Conservation (phyloP, 2,329 filamentous ascomycete species). For the Pseudogymnoascus pannorum region DNA sequence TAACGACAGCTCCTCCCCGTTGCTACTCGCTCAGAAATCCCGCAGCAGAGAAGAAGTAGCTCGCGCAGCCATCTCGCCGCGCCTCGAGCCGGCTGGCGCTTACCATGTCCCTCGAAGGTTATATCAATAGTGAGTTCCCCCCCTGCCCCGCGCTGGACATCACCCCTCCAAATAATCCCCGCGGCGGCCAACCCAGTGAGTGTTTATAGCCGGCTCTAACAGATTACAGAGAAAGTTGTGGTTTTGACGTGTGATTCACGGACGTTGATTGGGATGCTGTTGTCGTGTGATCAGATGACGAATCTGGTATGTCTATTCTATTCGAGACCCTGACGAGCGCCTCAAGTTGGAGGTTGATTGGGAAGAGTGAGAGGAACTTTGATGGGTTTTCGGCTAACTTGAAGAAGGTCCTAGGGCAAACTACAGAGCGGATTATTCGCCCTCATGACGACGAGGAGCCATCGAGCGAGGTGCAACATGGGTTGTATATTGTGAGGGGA, state of each 20-base stretch:
- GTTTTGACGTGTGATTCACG: slow-evolving; percentile 90
- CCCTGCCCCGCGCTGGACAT: background rate
- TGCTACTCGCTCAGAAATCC: background rate
- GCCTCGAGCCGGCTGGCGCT: slow-evolving; percentile 18
- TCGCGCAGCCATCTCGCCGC: slow-evolving; percentile 16
- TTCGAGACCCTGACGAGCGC: background rate
- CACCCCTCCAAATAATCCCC: slow-evolving; percentile 11
- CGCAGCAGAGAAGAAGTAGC: slow-evolving; percentile 1
- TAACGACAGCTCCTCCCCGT: background rate
- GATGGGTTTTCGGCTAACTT: background rate
- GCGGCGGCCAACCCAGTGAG: slow-evolving; percentile 11
- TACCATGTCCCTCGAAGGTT: slow-evolving; percentile 44
- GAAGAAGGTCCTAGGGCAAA: slow-evolving; percentile 64
- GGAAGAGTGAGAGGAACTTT: background rate
- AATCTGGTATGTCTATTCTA: slow-evolving; percentile 57
- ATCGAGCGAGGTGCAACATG: slow-evolving; percentile 73
- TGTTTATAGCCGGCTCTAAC: slow-evolving; percentile 31
- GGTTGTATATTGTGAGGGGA: slow-evolving; percentile 84
- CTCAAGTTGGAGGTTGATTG: background rate
- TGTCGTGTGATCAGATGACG: slow-evolving; percentile 83
- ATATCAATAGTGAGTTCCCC: slow-evolving; percentile 44
- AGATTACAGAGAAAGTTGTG: slow-evolving; percentile 70
- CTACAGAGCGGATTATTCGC: slow-evolving; percentile 84
- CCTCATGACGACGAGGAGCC: slow-evolving; percentile 75
- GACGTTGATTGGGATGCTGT: slow-evolving; percentile 72